Conservation (phyloP, 169 alveolate species). For the Perkinsus marinus region DNA sequence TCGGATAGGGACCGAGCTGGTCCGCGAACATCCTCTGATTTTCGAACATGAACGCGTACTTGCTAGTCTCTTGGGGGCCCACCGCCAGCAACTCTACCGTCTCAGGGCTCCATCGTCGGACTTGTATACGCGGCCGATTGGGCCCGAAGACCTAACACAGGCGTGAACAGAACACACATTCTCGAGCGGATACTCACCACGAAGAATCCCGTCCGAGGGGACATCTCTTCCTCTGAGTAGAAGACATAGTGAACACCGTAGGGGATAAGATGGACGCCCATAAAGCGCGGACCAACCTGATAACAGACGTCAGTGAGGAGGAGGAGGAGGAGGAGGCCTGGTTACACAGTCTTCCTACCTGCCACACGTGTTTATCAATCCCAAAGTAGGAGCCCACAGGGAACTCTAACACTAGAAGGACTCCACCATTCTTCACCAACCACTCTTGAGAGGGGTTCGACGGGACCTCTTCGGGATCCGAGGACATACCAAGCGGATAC, state of each 20-base stretch:
- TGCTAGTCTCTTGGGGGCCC: neutral
- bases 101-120: slow-evolving; percentile 4
- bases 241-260: slow-evolving; percentile 9
- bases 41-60: neutral
- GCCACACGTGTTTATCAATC: neutral
- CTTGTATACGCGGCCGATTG: neutral
- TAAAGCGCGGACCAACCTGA: neutral
- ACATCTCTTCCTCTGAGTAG: neutral
- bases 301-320: neutral
- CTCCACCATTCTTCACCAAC: neutral
- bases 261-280: slow-evolving; percentile 5
- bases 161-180: neutral
- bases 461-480: neutral
- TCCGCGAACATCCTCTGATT: slow-evolving; percentile 1
- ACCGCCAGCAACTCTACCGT: neutral
- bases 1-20: slow-evolving; percentile 5
- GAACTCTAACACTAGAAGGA: neutral
- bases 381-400: neutral
- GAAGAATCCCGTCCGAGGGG: neutral
- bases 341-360: too few species aligned
- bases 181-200: neutral
- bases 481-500: neutral
- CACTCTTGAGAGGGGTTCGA: neutral
- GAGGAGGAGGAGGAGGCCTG: too few species aligned
- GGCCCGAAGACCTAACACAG: neutral